phyloP scores from a whole-genome alignment of 78 protist species.

The Dictyostelium discoideum region DNA sequence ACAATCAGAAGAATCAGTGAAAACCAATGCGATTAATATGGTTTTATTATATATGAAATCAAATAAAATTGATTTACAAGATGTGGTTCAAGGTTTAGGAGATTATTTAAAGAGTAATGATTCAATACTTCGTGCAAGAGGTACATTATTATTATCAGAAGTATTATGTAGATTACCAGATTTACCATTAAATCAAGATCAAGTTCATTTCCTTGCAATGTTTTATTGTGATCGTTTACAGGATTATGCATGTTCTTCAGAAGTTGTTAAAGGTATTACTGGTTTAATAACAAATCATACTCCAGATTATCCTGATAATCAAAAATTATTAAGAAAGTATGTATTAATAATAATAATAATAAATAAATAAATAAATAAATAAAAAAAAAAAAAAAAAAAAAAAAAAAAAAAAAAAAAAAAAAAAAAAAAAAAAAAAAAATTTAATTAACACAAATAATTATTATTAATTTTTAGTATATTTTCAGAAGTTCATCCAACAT shows the following conservation, averaged over 20 bases:
- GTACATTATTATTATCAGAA: slow-evolving; percentile 75
- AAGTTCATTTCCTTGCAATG: slow-evolving; percentile 30
- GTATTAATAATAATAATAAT: neutral
- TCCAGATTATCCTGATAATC: slow-evolving; percentile 33
- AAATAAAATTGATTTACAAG: slow-evolving; percentile 16
- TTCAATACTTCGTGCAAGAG: slow-evolving; percentile 74
- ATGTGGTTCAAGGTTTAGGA: slow-evolving; percentile 52
- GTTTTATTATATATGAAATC: slow-evolving; percentile 21
- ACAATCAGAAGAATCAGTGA: neutral
- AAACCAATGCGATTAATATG: neutral
- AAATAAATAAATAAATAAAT: neutral
- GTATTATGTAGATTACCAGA: slow-evolving; percentile 76
- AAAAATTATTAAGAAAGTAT: slow-evolving; percentile 56
- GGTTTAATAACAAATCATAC: slow-evolving; percentile 60
- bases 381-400: neutral
- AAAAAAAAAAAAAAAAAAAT: no score
- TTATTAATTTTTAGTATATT: no score
- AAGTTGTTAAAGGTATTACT: slow-evolving; percentile 69
- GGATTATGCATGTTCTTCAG: slow-evolving; percentile 69
- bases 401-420: no score
- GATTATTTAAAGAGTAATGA: slow-evolving; percentile 80
- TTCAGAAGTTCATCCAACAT: slow-evolving; percentile 73
- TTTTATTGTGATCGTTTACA: slow-evolving; percentile 66
- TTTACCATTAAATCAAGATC: slow-evolving; percentile 25
- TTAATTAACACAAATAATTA: no score